Evolutionary conservation across 2,329 filamentous ascomycete species (phyloP).

Genomic region (Lizonia empirigonia): DNA sequence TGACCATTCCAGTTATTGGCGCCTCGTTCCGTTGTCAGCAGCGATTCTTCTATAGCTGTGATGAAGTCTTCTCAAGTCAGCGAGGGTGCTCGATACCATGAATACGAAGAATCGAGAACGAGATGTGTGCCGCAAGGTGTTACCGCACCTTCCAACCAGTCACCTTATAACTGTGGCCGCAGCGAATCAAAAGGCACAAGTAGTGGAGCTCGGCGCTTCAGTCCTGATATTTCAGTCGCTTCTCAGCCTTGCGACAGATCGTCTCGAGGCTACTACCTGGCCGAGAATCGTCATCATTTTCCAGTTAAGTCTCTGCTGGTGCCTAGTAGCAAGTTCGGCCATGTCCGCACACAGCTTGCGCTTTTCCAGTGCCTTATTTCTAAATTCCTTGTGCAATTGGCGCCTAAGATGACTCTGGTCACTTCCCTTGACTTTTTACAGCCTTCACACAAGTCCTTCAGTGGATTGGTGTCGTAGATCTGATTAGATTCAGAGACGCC

Average conservation of each 20-base stretch:
- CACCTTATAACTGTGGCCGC: not conserved
- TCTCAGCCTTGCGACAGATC: slow-evolving; percentile 18
- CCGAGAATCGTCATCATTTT: slow-evolving; percentile 22
- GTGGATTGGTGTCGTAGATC: slow-evolving; percentile 4
- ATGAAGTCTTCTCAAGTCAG: not conserved
- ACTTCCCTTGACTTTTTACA: slow-evolving; percentile 18
- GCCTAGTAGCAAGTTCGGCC: slow-evolving; percentile 2
- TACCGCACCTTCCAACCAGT: not conserved
- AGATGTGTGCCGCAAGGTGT: not conserved
- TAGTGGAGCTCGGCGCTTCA: slow-evolving; percentile 3
- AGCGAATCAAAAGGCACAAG: slow-evolving; percentile 5
- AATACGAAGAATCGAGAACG: not conserved
- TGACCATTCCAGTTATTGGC: not conserved
- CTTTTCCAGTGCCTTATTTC: slow-evolving; percentile 2
- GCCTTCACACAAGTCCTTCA: slow-evolving; percentile 18
- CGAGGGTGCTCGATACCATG: not conserved
- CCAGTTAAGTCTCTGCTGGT: slow-evolving; percentile 19
- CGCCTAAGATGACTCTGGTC: slow-evolving; percentile 3
- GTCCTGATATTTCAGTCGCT: not conserved
- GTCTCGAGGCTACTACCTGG: slow-evolving; percentile 17
- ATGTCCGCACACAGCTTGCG: slow-evolving; percentile 16
- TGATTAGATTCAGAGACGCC: slow-evolving; percentile 15
- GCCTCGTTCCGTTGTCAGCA: not conserved
- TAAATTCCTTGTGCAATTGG: slow-evolving; percentile 6
- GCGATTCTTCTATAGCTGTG: not conserved